Evolutionary conservation across 306 rosid genomes (phyloP).

Genomic region (Cajanus cajan): DNA sequence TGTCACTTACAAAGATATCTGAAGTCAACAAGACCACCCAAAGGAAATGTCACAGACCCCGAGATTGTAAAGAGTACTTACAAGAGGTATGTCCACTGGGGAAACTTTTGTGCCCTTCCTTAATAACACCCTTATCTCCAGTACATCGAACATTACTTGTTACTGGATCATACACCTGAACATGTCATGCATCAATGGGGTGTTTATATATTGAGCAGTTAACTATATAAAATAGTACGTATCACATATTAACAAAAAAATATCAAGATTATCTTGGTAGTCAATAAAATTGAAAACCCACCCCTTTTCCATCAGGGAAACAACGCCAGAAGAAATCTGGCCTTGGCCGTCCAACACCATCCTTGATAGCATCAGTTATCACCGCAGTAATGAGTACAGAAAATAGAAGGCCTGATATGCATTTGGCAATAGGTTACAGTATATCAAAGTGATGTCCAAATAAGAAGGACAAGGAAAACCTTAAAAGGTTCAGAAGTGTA

Average conservation of each 20-base stretch:
- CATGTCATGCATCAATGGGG: slow-evolving; percentile 22
- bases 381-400: slow-evolving; percentile 81
- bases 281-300: slow-evolving; percentile 31
- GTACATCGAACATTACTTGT: slow-evolving; percentile 65
- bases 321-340: slow-evolving; percentile 99
- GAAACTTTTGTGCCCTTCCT: slow-evolving; percentile 97
- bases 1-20: neutral
- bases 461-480: neutral
- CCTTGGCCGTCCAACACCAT: slow-evolving; percentile 91
- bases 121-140: slow-evolving; percentile 62
- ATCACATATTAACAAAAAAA: slow-evolving; percentile 5
- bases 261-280: slow-evolving; percentile 1
- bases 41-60: slow-evolving; percentile 10
- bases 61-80: slow-evolving; percentile 48
- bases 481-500: slow-evolving; percentile 31
- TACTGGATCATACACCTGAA: slow-evolving; percentile 63
- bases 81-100: slow-evolving; percentile 96
- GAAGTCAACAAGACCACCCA: neutral
- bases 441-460: slow-evolving; percentile 6
- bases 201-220: slow-evolving; percentile 18
- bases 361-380: slow-evolving; percentile 88
- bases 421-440: slow-evolving; percentile 24
- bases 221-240: slow-evolving; percentile 21
- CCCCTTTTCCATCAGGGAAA: slow-evolving; percentile 89
- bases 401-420: slow-evolving; percentile 74